Evolutionary conservation across 768 basidiomycete genomes (phyloP).

Genomic region (Xerocomus brunneocitrinus): DNA sequence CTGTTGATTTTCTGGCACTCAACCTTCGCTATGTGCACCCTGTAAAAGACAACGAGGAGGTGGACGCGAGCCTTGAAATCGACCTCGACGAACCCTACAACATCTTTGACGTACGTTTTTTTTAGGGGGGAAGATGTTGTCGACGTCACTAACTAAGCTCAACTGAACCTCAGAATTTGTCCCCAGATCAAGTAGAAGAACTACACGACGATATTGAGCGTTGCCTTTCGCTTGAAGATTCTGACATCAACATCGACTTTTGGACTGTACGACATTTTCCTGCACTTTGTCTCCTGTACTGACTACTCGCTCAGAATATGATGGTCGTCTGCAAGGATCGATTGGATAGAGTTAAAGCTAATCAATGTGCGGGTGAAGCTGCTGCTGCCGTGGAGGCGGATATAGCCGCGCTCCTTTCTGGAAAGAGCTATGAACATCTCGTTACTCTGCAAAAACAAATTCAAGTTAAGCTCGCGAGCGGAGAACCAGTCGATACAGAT

Average conservation of each 20-base stretch:
- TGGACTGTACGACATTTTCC: conserved; percentile 70
- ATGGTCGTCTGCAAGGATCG: conserved; percentile 94
- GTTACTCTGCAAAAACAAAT: conserved; percentile 78
- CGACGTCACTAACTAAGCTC: not conserved
- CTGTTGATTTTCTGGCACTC: conserved; percentile 95
- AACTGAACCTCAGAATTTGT: conserved; percentile 59
- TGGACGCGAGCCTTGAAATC: conserved; percentile 90
- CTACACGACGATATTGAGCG: conserved; percentile 91
- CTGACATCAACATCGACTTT: conserved; percentile 87
- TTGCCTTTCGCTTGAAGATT: conserved; percentile 83
- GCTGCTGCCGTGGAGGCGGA: conserved; percentile 81
- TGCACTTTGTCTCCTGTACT: not conserved
- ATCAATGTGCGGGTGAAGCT: conserved; percentile 59
- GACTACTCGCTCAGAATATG: conserved; percentile 65
- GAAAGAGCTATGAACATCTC: conserved; percentile 85
- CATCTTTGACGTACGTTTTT: conserved; percentile 79
- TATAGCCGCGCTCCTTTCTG: conserved; percentile 72
- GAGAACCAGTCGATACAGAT: conserved; percentile 94
- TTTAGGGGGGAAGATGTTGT: not conserved
- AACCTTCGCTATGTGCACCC: conserved; percentile 91
- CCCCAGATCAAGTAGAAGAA: conserved; percentile 84
- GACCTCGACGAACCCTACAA: conserved; percentile 98
- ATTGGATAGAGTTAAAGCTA: conserved; percentile 66
- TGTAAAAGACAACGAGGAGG: conserved; percentile 66
- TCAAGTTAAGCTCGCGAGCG: conserved; percentile 82